These are phyloP conservation scores for Amyloporia xantha DNA, from an alignment of 768 basidiomycete species.

Conservation along the genomic window DNA sequence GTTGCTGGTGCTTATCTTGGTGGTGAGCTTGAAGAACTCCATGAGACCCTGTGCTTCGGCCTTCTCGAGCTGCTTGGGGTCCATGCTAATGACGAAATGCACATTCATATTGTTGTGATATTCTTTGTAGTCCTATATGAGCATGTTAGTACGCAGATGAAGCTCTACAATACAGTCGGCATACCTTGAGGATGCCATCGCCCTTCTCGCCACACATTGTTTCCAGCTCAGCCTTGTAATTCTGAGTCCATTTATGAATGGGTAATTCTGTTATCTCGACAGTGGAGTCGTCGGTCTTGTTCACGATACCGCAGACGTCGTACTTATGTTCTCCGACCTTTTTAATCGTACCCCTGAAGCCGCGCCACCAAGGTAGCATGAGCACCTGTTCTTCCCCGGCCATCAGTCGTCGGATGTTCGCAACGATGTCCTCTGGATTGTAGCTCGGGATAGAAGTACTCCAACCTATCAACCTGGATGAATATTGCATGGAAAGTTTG, in stretches of 20 bases:
- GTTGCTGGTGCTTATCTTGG: slow-evolving; percentile 84
- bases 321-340: slow-evolving; percentile 79
- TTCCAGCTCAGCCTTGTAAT: slow-evolving; percentile 89
- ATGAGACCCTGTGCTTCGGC: slow-evolving; percentile 85
- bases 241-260: slow-evolving; percentile 91
- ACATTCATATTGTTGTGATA: slow-evolving; percentile 91
- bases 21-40: slow-evolving; percentile 87
- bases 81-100: slow-evolving; percentile 82
- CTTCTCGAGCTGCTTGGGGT: slow-evolving; percentile 71
- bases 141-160: neutral
- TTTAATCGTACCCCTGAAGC: slow-evolving; percentile 86
- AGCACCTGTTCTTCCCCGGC: slow-evolving; percentile 71
- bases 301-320: slow-evolving; percentile 66
- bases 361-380: slow-evolving; percentile 98
- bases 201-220: slow-evolving; percentile 83
- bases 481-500: no score
- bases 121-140: slow-evolving; percentile 86
- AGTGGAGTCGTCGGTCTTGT: slow-evolving; percentile 79
- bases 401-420: slow-evolving; percentile 84
- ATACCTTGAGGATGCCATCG: slow-evolving; percentile 74
- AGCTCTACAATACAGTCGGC: neutral
- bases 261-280: slow-evolving; percentile 94
- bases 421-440: slow-evolving; percentile 87
- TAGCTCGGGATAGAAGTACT: slow-evolving; percentile 88
- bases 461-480: slow-evolving; percentile 74